Conservation (phyloP, 148 eudicot species). For the Simmondsia chinensis region DNA sequence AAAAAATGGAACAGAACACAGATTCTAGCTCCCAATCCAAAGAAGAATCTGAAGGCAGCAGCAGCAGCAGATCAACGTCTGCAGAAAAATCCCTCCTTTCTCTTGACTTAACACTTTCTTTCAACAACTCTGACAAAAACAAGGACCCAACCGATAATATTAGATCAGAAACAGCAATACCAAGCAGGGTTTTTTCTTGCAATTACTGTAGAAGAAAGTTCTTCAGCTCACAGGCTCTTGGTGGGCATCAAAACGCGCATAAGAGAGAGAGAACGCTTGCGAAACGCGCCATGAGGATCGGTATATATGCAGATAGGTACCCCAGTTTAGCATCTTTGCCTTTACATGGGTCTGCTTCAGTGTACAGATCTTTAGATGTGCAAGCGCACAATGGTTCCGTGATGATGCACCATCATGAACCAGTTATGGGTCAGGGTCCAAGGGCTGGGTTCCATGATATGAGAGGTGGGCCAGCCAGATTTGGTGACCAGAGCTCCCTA, state of each 20-base stretch:
- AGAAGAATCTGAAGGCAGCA: neutral
- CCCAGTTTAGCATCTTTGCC: slow-evolving; percentile 44
- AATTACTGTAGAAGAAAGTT: slow-evolving; percentile 53
- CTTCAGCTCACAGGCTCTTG: slow-evolving; percentile 67
- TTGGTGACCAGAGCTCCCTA: slow-evolving; percentile 27
- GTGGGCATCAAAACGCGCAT: slow-evolving; percentile 66
- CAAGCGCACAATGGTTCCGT: slow-evolving; percentile 36
- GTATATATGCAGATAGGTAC: slow-evolving; percentile 34
- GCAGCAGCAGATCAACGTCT: neutral
- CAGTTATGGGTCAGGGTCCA: neutral
- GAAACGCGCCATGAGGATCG: slow-evolving; percentile 52
- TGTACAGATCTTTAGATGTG: slow-evolving; percentile 22
- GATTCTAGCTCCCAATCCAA: neutral
- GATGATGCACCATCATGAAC: slow-evolving; percentile 8
- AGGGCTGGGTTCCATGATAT: slow-evolving; percentile 10
- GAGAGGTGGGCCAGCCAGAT: slow-evolving; percentile 16
- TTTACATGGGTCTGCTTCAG: slow-evolving; percentile 30
- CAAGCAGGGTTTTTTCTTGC: slow-evolving; percentile 39
- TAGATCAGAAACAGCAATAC: slow-evolving; percentile 7
- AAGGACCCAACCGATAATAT: slow-evolving; percentile 22
- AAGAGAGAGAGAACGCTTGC: slow-evolving; percentile 57
- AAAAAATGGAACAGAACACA: too few species aligned
- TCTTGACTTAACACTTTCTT: slow-evolving; percentile 34
- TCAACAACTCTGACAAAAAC: slow-evolving; percentile 16
- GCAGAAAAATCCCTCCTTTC: slow-evolving; percentile 6